Evolutionary conservation across 108 stramenopile species (phyloP).

Genomic region (Skeletonema costatum): DNA sequence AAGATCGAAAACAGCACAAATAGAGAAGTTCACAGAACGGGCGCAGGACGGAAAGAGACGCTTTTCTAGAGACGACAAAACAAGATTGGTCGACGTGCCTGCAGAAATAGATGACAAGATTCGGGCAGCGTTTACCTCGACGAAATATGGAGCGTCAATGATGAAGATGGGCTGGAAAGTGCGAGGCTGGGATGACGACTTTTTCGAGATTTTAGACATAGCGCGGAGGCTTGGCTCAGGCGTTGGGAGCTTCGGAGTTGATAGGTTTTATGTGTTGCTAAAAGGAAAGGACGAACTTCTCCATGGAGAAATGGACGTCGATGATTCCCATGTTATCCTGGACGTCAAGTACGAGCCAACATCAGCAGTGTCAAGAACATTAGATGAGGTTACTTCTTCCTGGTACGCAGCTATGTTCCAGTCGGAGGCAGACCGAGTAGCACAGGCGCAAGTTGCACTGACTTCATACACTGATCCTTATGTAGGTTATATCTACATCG

Average conservation of each 20-base stretch:
- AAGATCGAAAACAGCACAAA: slow-evolving; percentile 24
- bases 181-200: slow-evolving; percentile 51
- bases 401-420: slow-evolving; percentile 63
- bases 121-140: slow-evolving; percentile 44
- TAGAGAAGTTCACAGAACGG: slow-evolving; percentile 59
- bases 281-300: slow-evolving; percentile 51
- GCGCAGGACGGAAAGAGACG: slow-evolving; percentile 35
- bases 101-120: slow-evolving; percentile 43
- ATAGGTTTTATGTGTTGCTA: slow-evolving; percentile 67
- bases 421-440: slow-evolving; percentile 55
- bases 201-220: slow-evolving; percentile 57
- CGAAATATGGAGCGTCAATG: slow-evolving; percentile 60
- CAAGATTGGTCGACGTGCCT: slow-evolving; percentile 43
- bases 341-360: slow-evolving; percentile 67
- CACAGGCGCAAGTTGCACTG: slow-evolving; percentile 54
- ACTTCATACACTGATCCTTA: slow-evolving; percentile 71
- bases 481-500: slow-evolving; percentile 54
- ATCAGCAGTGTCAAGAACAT: slow-evolving; percentile 39
- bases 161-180: slow-evolving; percentile 73
- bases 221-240: slow-evolving; percentile 60
- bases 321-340: slow-evolving; percentile 44
- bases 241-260: slow-evolving; percentile 62
- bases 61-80: slow-evolving; percentile 33
- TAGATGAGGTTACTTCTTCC: slow-evolving; percentile 35
- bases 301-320: slow-evolving; percentile 15